Percentiles rank a stretch among this genome's conserved stretches.
phyloP scores from a whole-genome alignment of 495 filamentous ascomycete genomes.

The Lophiotrema nucula region DNA sequence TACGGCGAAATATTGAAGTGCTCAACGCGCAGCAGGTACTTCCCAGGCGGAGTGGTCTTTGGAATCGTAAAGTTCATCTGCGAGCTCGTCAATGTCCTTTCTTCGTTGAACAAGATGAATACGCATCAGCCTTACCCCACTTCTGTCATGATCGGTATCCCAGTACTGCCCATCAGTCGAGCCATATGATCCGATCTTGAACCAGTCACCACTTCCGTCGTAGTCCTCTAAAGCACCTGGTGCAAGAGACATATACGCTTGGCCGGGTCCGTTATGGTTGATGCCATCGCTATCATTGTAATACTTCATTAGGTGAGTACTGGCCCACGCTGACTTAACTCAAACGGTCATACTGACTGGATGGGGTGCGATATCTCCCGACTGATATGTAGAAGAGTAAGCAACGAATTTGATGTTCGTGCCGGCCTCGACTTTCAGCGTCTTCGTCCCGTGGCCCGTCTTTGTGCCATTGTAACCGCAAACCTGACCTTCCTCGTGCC shows the following conservation, averaged over 20 bases:
- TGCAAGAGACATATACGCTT: conserved; percentile 16
- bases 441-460: not conserved
- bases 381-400: not conserved
- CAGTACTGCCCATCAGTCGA: conserved; percentile 1
- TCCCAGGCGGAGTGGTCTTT: conserved; percentile 14
- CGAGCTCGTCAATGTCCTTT: not conserved
- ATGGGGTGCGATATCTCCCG: not conserved
- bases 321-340: too few relatives aligned
- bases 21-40: conserved; percentile 19
- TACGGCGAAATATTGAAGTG: conserved; percentile 6
- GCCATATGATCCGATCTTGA: conserved; percentile 15
- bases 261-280: conserved; percentile 22
- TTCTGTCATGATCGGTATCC: not conserved
- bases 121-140: not conserved
- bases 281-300: too few relatives aligned
- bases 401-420: not conserved
- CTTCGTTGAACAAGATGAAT: not conserved
- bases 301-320: too few relatives aligned
- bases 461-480: not conserved
- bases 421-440: not conserved
- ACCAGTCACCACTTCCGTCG: conserved; percentile 19
- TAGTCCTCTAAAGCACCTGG: conserved; percentile 8
- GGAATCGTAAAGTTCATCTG: conserved; percentile 24
- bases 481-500: not conserved
- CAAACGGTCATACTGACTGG: too few relatives aligned